Base-by-base conservation (phyloP, 345 rosid genomes). In the Pistacia atlantica region DNA sequence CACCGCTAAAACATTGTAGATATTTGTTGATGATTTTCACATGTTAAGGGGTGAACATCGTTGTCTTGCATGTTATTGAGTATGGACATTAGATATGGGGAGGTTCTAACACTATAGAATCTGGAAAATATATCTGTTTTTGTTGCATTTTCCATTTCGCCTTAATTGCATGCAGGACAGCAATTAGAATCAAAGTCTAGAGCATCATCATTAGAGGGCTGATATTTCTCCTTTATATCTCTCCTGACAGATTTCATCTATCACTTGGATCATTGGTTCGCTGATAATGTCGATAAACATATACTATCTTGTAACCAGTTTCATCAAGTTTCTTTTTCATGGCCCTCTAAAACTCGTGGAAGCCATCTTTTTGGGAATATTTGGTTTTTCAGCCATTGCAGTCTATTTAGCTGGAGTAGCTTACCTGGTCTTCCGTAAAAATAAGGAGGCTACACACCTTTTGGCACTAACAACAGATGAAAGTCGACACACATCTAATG, bases 271-370 rank as follows among this genome's bases (percentile, higher is more conserved):
- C 79, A 88, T 93, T 49, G 97, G 97, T 69, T 83, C 85, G 33
- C 79, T 93, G 75, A 90, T 95, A 45, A 93, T 90, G 96, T 83
- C 86, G 48, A 95, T 92, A 73, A 93, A 95, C 75, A 70, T 95
- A 62, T 95, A 87, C 80, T 93, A 89, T 73, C 83, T 92, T 1
- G 84, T 75, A 11, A 76, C 87, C 45, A 85, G 89, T 66, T 93
- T 93, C 83, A 69, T 89, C 75, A 82, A 88, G 58, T 74, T 92
- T 72, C 90, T 95, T 68, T 68, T 91, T 25, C 89, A 79, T 63
- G 65, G 85, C 73, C 82, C 83, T 55, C 78, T 84, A 77, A 78
- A 86, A 73, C 81, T 79, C 56, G 87, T 82, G 61, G 80, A 78
- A 8, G 65, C 81, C 10, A 73, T 91, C 56, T 86, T 90, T 54